Base-by-base conservation (phyloP, 192 early-diverging fungal genomes). In the Mortierella alpina region DNA sequence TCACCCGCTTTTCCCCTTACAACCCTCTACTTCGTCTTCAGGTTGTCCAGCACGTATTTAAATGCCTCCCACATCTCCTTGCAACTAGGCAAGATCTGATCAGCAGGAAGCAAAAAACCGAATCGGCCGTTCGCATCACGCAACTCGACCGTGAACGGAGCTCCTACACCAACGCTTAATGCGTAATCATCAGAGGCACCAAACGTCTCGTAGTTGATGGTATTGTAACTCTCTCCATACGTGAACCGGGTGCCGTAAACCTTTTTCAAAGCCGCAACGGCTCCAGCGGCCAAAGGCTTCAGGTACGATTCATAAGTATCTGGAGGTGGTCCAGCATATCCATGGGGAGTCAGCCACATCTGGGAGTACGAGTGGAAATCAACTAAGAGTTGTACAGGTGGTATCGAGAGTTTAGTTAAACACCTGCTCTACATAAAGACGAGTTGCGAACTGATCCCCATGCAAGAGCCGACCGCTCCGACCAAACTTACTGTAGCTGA, bases 341-440 rank as follows among this genome's bases (percentile, higher is more conserved):
- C 83, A 49, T 60, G 75, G 6, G 83, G 79, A 7, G 63, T 57
- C 69, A 84, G 66, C 49, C 73, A 71, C 51, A 88, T 63, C 69
- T 91, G 87, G 14, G 83, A 84, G 74, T 88, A 91, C 4, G 82
- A 81, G 62, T 90, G 87, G 56, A 86, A 79, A 50, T 86, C 85
- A 23, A 86, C 57, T 59, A 17, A 13, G 17, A 6, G n/a, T n/a
- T n/a, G n/a, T n/a, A n/a, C 17, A 20, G 20, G 20, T 7, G 7
- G n/a, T 17, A 41, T 17, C 14, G 20, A 9, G 7, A 13, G 15
- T 59, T 40, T 23, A 23, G 53, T n/a, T 59, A 59, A 23, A 11
- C 39, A 41, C 39, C 1, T 23, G 40, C 42, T 17, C 42, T 41
- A 59, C 3, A 2, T 13, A 17, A 13, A 52, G 10, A 52, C 51